Evolutionary conservation across 129 eudicot genomes (phyloP), one percentile per base, ranked within the genome.

Genomic region (Ambrosia artemisiifolia): DNA sequence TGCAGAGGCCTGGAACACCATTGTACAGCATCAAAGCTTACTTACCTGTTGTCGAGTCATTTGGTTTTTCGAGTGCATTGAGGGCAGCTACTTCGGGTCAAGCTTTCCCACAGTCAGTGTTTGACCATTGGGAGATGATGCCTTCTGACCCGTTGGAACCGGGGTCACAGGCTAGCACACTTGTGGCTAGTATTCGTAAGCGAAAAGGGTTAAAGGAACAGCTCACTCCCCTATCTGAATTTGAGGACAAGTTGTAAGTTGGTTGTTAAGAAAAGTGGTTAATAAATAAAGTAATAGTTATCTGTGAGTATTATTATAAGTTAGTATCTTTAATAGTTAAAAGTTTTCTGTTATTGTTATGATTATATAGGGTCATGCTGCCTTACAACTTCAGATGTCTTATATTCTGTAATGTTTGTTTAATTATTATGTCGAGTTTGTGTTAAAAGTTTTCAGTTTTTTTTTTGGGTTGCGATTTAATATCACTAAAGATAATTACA

Each of bases 101-200:
- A 13, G 83, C 79, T 2, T 79, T 79, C 24, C 75, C 79, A 3
- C 83, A 79, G n/a, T 72, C 50, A 4, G 83, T 79, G 55, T 71
- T 79, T 69, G 91, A 88, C 71, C 95, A 88, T 12, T 85, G 95
- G 95, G 95, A 89, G 50, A 86, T 83, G 84, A 82, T 89, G 96
- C 9, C 81, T 2, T 81, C 91, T 13, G 96, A 88, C 65, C 96
- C 92, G 0, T 47, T 89, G 77, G 92, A 89, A 55, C 54, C 79
- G 7, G 88, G 83, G n/a, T 72, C 89, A 1, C 83, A 77, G 55
- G 87, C 88, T 0, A 59, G 81, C 8, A 19, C 43, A 0, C 84
- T 84, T 16, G 89, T 86, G 32, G 13, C 76, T 13, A 82, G 72
- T 0, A 89, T 86, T 14, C 86, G 92, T 0, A 84, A 84, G 85